phyloP scores from a whole-genome alignment of 192 early-diverging fungal genomes.

The Coemansia sp. region DNA sequence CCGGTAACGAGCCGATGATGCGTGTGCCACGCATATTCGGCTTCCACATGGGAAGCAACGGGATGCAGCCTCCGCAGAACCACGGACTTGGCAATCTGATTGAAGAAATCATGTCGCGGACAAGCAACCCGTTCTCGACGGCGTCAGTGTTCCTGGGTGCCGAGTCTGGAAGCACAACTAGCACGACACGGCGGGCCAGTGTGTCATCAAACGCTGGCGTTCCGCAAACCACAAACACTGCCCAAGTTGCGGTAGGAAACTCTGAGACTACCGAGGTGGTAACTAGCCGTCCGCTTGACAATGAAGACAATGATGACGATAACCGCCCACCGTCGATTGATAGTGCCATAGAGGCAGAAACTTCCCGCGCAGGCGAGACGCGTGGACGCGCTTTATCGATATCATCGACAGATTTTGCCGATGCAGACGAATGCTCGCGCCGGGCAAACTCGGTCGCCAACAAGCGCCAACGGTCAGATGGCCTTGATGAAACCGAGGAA shows the following conservation, averaged over 20 bases:
- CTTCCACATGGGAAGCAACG: background rate
- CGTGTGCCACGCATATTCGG: constrained; percentile 6
- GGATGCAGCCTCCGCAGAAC: constrained; percentile 1
- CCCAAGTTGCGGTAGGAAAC: background rate
- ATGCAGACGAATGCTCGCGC: background rate
- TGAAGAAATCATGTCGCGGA: constrained; percentile 6
- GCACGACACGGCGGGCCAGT: constrained; percentile 19
- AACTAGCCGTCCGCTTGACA: background rate
- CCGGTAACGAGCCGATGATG: background rate
- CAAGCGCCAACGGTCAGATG: constrained; percentile 28
- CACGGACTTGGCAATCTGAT: constrained; percentile 1
- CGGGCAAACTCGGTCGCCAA: constrained; percentile 8
- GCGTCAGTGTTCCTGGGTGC: constrained; percentile 25
- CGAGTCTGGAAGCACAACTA: constrained; percentile 29
- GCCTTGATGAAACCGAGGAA: background rate
- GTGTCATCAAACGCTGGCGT: constrained; percentile 13
- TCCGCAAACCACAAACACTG: background rate
- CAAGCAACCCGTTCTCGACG: constrained; percentile 30
- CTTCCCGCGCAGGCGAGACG: constrained; percentile 21
- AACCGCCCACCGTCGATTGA: background rate
- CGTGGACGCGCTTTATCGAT: constrained; percentile 14
- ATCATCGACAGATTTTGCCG: background rate
- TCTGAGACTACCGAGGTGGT: background rate
- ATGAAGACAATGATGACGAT: background rate
- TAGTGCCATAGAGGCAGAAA: background rate